phyloP scores from a whole-genome alignment of 768 basidiomycete species.

The Tylopilus sp. region DNA sequence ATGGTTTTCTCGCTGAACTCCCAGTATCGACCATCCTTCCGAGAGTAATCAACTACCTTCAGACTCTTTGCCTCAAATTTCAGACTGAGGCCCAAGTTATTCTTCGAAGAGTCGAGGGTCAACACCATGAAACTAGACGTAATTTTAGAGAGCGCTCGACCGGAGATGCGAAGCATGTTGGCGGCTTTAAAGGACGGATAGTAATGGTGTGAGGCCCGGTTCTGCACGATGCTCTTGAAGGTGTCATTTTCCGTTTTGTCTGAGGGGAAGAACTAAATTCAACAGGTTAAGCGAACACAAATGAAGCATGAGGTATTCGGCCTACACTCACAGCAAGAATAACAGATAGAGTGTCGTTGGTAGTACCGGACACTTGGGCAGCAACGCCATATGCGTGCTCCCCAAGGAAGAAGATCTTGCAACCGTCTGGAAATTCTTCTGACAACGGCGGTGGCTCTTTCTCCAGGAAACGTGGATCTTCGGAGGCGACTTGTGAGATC shows the following conservation, averaged over 20 bases:
- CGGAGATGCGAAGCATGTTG: constrained; percentile 68
- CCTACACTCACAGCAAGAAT: constrained; percentile 68
- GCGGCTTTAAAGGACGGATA: constrained; percentile 77
- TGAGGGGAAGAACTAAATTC: constrained; percentile 74
- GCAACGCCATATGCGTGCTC: constrained; percentile 95
- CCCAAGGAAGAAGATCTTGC: constrained; percentile 94
- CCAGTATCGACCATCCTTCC: constrained; percentile 82
- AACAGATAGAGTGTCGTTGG: constrained; percentile 69
- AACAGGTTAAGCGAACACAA: constrained; percentile 2
- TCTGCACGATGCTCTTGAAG: constrained; percentile 66
- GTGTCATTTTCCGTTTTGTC: constrained; percentile 76
- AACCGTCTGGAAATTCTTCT: constrained; percentile 87
- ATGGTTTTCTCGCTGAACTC: constrained; percentile 90
- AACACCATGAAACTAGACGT: constrained; percentile 93
- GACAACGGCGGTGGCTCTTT: constrained; percentile 75
- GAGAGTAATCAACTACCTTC: constrained; percentile 91
- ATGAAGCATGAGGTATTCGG: neutral
- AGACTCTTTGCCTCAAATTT: constrained; percentile 94
- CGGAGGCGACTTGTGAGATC: constrained; percentile 73
- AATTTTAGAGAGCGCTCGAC: constrained; percentile 82
- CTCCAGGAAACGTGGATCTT: constrained; percentile 88
- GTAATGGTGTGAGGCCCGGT: constrained; percentile 54
- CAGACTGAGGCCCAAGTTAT: constrained; percentile 88
- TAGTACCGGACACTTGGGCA: constrained; percentile 78
- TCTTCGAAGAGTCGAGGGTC: constrained; percentile 70